phyloP scores from a whole-genome alignment of 2,329 filamentous ascomycete genomes.

The Onygenales sp. region DNA sequence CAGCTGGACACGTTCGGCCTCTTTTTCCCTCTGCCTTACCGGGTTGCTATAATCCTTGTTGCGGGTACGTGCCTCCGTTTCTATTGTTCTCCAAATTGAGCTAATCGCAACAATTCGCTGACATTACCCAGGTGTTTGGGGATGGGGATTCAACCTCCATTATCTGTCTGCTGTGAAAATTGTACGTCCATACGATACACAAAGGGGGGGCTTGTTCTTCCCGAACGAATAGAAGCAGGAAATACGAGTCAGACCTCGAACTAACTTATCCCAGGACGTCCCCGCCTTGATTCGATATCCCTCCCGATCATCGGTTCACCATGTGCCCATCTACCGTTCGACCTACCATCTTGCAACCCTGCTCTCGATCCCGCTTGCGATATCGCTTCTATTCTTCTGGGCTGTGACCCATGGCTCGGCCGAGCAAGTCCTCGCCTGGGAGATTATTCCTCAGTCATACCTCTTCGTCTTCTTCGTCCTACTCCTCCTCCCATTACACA shows the following conservation, averaged over 20 bases:
- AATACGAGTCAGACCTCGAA: background rate
- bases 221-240: background rate
- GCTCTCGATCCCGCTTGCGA: slow-evolving; percentile 59
- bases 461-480: slow-evolving; percentile 62
- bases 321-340: slow-evolving; percentile 67
- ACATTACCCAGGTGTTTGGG: slow-evolving; percentile 67
- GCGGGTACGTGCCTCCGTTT: slow-evolving; percentile 51
- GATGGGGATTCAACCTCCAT: slow-evolving; percentile 87
- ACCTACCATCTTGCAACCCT: slow-evolving; percentile 77
- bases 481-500: slow-evolving; percentile 64
- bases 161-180: slow-evolving; percentile 72
- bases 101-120: background rate
- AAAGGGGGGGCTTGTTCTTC: background rate
- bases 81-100: background rate
- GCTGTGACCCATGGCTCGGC: slow-evolving; percentile 61
- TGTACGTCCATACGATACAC: slow-evolving; percentile 33
- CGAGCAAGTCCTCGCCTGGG: slow-evolving; percentile 62
- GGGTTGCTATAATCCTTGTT: slow-evolving; percentile 75
- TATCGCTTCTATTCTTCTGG: slow-evolving; percentile 79
- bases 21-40: slow-evolving; percentile 78
- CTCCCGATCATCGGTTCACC: slow-evolving; percentile 57
- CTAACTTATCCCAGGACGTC: slow-evolving; percentile 52
- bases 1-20: slow-evolving; percentile 74
- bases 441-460: slow-evolving; percentile 79
- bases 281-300: slow-evolving; percentile 81